Base-by-base conservation (phyloP, 2,329 filamentous ascomycete species). In the Fusarium sp. region DNA sequence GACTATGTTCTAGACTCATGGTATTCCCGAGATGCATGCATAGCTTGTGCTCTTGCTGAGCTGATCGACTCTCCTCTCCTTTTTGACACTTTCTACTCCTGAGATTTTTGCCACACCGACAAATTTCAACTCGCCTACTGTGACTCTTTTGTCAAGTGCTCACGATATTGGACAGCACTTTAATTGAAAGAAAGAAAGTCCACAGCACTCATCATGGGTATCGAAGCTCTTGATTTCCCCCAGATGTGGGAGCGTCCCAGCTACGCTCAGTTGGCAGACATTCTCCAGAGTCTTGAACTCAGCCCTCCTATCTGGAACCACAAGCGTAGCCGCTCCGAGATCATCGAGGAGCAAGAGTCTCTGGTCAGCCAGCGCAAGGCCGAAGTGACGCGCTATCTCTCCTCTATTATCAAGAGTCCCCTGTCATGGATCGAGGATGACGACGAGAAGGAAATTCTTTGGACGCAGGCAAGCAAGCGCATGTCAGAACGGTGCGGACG, bases 401-500 rank as follows among this genome's bases (percentile, higher is more conserved):
- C 89, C 10, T 86, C 84, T 43, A 89, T 95, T 69, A 87, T 95
- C 73, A 87, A 87, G 73, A 93, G 86, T 73, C 82, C 84, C 6
- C 83, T 96, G 38, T 76, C 79, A 17, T 96, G 93, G 93, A 87
- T 95, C 58, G 78, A 85, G 9, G 84, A 88, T 61, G 90, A 93
- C 24, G 87, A 88, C 5, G 82, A 87, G 68, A 88, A 86, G 74
- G 93, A 95, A 76, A 75, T 80, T 7, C 80, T 97, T 15, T 97
- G 94, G 92, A 89, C 92, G 45, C 84, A 90, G 69, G 94, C 95
- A 3, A 94, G 94, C 72, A 87, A 87, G 63, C 87, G 95, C 48
- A 86, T 98, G 65, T 91, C 93, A 43, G 95, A 98, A 79, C 87
- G 95, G 17, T 97, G 94, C 66, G 96, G 96, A 2, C 87, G 96